A percentile compares a stretch with the other conserved stretches of the same genome.
Evolutionary conservation across 139 green algal genomes (phyloP).

Genomic region (Trebouxia sp.): DNA sequence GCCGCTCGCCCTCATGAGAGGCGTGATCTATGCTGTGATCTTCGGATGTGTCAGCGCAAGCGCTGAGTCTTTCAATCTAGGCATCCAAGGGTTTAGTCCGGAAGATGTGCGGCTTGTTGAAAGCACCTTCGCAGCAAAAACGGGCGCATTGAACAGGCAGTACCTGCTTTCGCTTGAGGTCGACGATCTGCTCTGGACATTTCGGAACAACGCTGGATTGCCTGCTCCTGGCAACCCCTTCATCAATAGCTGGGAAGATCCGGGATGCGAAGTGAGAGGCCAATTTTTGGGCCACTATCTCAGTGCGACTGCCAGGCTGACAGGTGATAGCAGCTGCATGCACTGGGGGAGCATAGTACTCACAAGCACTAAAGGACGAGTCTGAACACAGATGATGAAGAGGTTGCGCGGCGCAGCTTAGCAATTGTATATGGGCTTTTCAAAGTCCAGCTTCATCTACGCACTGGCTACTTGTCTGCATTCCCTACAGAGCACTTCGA

Average conservation of each 20-base stretch:
- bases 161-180: constrained; percentile 57
- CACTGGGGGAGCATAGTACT: too few relatives aligned
- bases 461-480: constrained; percentile 64
- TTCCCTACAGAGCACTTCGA: constrained; percentile 68
- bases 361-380: too few relatives aligned
- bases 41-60: too few relatives aligned
- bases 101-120: background rate
- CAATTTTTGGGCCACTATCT: constrained; percentile 77
- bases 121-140: background rate
- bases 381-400: background rate
- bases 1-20: too few relatives aligned
- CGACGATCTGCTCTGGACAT: constrained; percentile 53
- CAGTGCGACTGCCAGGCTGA: constrained; percentile 46
- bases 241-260: constrained; percentile 56
- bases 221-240: constrained; percentile 42
- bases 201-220: constrained; percentile 49
- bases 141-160: constrained; percentile 41
- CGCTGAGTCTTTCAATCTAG: too few relatives aligned
- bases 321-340: constrained; percentile 38
- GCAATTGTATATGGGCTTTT: constrained; percentile 34
- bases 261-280: constrained; percentile 51
- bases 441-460: constrained; percentile 31
- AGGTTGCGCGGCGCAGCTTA: background rate
- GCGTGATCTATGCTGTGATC: too few relatives aligned
- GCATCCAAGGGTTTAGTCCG: background rate